Evolutionary conservation across 176 grass and related monocot genomes (phyloP).

Genomic region (Elaeis guineensis): DNA sequence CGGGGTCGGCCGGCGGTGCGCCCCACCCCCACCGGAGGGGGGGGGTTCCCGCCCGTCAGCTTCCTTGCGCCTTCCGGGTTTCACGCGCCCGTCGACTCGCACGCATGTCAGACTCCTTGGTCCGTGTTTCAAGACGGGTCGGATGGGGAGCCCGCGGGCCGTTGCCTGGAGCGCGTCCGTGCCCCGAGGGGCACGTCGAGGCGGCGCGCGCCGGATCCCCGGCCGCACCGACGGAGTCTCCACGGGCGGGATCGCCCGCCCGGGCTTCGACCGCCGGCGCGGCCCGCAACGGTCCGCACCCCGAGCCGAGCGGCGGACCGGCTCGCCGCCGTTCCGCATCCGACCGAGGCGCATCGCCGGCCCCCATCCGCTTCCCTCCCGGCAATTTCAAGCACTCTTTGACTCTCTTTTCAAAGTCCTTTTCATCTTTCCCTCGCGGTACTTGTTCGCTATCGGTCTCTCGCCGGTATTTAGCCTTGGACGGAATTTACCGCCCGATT

Average conservation of each 20-base stretch:
- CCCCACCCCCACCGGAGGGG: too few relatives aligned
- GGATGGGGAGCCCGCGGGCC: constrained; percentile 47
- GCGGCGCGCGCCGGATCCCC: too few relatives aligned
- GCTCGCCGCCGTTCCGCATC: not conserved
- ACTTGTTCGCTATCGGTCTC: constrained; percentile 74
- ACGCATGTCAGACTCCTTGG: constrained; percentile 76
- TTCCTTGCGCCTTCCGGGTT: too few relatives aligned
- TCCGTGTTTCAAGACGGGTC: constrained; percentile 79
- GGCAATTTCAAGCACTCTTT: constrained; percentile 71
- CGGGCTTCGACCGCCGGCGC: too few relatives aligned
- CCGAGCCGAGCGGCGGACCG: too few relatives aligned
- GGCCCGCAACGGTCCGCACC: too few relatives aligned
- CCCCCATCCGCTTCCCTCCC: constrained; percentile 70
- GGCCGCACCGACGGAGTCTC: too few relatives aligned
- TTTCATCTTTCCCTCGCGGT: constrained; percentile 70
- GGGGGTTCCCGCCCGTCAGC: too few relatives aligned
- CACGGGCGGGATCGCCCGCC: too few relatives aligned
- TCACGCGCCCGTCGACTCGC: constrained; percentile 34
- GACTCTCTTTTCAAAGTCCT: constrained; percentile 75
- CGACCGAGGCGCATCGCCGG: constrained; percentile 33
- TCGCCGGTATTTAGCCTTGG: constrained; percentile 62
- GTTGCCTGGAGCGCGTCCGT: not conserved
- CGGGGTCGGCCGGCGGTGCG: too few relatives aligned
- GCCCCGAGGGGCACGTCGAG: too few relatives aligned
- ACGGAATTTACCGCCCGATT: too few relatives aligned